These are phyloP conservation scores for Neurospora intermedia DNA, from an alignment of 495 filamentous ascomycete species.

Conservation along the genomic window DNA sequence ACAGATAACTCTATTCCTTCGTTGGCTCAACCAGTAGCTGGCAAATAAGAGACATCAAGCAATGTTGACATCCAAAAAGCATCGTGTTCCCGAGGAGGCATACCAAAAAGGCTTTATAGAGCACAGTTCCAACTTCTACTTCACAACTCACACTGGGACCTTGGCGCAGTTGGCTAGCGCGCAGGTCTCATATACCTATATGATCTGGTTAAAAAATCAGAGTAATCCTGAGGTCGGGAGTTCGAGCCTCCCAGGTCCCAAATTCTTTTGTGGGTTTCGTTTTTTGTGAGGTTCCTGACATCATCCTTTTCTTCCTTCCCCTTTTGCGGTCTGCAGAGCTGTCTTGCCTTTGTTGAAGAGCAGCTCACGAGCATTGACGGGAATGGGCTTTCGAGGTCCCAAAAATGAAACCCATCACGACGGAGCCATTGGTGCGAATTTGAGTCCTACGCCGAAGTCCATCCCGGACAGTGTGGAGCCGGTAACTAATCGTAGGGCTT, in stretches of 20 bases:
- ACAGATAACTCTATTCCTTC: neutral
- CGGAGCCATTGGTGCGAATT: neutral
- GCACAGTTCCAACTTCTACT: neutral
- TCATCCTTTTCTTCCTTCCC: neutral
- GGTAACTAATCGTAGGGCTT: neutral
- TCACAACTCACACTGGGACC: neutral
- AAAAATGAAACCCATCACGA: neutral
- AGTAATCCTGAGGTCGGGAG: slow-evolving; percentile 14
- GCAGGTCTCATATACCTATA: slow-evolving; percentile 10
- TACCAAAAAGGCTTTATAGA: neutral
- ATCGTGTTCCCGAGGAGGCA: neutral
- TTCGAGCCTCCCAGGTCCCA: slow-evolving; percentile 14
- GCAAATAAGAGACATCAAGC: neutral
- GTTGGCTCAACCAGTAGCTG: too few relatives aligned
- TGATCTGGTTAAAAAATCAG: slow-evolving; percentile 11
- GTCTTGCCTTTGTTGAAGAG: neutral
- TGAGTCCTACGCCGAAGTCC: neutral
- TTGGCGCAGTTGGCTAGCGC: slow-evolving; percentile 14
- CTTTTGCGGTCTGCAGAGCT: neutral
- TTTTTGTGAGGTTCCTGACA: neutral
- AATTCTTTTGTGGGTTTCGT: neutral
- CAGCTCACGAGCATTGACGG: neutral
- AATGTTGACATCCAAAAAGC: neutral
- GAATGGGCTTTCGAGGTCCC: too few relatives aligned
- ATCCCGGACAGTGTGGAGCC: neutral